These are phyloP conservation scores for Calonectria pseudoreteaudii DNA, from an alignment of 2,329 filamentous ascomycete genomes.

Conservation along the genomic window DNA sequence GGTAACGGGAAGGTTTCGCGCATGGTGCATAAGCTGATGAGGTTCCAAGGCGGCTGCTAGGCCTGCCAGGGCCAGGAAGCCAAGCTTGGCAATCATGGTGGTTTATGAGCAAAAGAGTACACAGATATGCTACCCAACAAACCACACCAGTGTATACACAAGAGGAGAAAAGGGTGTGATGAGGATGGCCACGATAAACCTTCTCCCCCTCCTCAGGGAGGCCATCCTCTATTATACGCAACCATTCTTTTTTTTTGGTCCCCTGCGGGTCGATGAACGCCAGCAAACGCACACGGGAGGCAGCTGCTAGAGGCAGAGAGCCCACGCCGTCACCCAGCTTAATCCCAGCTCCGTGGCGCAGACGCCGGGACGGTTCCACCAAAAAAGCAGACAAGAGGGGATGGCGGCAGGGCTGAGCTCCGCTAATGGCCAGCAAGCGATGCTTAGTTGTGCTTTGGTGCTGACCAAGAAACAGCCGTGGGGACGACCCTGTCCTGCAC, in stretches of 20 bases:
- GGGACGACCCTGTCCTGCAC: not conserved
- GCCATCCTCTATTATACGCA: constrained; percentile 16
- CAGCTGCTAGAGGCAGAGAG: not conserved
- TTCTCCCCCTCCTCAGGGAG: not conserved
- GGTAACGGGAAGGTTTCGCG: not conserved
- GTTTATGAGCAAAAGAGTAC: not conserved
- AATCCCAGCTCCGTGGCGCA: constrained; percentile 27
- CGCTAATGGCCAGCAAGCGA: constrained; percentile 2
- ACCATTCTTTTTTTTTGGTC: constrained; percentile 1
- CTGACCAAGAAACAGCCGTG: not conserved
- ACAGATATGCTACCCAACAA: not conserved
- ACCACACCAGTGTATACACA: not conserved
- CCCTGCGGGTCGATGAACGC: not conserved
- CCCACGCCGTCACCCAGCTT: constrained; percentile 20
- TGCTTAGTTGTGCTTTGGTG: constrained; percentile 5
- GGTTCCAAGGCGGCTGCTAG: constrained; percentile 36
- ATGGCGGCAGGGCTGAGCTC: constrained; percentile 23
- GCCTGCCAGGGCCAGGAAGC: constrained; percentile 35
- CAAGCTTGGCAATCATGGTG: constrained; percentile 33
- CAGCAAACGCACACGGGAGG: not conserved
- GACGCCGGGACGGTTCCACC: constrained; percentile 14
- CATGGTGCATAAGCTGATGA: constrained; percentile 34
- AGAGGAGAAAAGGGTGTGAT: not conserved
- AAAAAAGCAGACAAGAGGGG: not conserved
- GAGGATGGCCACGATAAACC: not conserved